These are phyloP conservation scores for Thalia dealbata DNA, from an alignment of 176 grass and related monocot genomes.

Conservation along the genomic window DNA sequence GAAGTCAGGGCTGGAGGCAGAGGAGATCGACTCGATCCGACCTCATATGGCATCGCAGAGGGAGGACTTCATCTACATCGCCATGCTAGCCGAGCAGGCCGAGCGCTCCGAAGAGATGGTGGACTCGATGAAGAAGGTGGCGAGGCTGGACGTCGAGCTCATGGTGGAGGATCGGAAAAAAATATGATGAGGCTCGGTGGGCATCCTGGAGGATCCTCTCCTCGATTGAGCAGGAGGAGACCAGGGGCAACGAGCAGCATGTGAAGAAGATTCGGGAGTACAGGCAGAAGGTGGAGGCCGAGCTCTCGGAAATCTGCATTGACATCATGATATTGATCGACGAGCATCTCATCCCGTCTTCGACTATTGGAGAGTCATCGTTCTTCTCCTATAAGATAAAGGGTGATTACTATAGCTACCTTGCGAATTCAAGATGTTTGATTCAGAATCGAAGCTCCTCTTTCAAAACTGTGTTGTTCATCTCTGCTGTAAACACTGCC, in stretches of 20 bases:
- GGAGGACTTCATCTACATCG: slow-evolving; percentile 10
- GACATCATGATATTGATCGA: slow-evolving; percentile 21
- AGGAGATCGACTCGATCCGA: background rate
- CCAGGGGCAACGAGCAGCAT: slow-evolving; percentile 16
- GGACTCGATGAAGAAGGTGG: slow-evolving; percentile 16
- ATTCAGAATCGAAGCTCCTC: too few relatives aligned
- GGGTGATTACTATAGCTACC: slow-evolving; percentile 14
- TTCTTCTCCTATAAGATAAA: slow-evolving; percentile 23
- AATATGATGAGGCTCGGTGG: slow-evolving; percentile 17
- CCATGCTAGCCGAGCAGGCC: slow-evolving; percentile 19
- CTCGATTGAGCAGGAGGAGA: slow-evolving; percentile 22
- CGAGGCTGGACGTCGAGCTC: slow-evolving; percentile 18
- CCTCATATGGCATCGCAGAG: slow-evolving; percentile 6
- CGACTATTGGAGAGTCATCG: slow-evolving; percentile 5
- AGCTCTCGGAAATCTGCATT: slow-evolving; percentile 4
- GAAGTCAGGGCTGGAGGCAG: too few relatives aligned
- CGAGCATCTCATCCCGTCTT: slow-evolving; percentile 17
- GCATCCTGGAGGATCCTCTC: slow-evolving; percentile 21
- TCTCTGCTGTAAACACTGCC: too few relatives aligned
- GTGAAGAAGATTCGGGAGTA: slow-evolving; percentile 13
- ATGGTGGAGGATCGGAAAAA: slow-evolving; percentile 20
- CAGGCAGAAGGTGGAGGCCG: slow-evolving; percentile 15
- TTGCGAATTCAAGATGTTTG: slow-evolving; percentile 8
- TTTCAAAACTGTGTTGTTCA: too few relatives aligned
- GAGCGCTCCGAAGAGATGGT: slow-evolving; percentile 25